These are phyloP conservation scores for Blastobotrys aristatus DNA, from an alignment of 1,139 yeast genomes.

Conservation along the genomic window DNA sequence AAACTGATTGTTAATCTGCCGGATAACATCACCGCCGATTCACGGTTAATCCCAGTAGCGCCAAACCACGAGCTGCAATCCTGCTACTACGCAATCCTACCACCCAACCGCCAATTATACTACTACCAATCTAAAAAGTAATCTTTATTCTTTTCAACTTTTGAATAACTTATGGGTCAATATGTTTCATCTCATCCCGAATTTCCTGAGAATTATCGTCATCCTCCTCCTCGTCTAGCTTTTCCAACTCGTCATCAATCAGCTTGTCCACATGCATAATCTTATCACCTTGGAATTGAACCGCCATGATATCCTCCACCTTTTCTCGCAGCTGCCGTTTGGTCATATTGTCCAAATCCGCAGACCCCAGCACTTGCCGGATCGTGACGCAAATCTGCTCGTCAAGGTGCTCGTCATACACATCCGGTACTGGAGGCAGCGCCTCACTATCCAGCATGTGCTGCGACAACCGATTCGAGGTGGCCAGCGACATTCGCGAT, in stretches of 20 bases:
- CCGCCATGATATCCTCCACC: conserved; percentile 36
- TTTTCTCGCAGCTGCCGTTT: conserved; percentile 35
- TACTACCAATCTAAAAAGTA: background rate
- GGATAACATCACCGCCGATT: background rate
- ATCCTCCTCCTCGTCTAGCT: conserved; percentile 25
- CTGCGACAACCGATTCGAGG: conserved; percentile 6
- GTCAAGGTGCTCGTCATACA: conserved; percentile 24
- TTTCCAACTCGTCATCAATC: conserved; percentile 36
- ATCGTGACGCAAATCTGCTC: conserved; percentile 26
- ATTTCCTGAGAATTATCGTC: conserved; percentile 2
- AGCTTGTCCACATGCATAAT: conserved; percentile 32
- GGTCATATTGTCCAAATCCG: conserved; percentile 37
- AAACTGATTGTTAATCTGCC: background rate
- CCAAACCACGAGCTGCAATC: background rate
- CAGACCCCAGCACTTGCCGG: conserved; percentile 30
- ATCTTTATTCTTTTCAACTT: background rate
- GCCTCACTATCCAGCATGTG: background rate
- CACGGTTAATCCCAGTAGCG: background rate
- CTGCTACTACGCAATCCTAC: background rate
- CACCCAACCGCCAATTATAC: background rate
- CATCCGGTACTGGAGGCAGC: conserved; percentile 7
- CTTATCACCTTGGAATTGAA: conserved; percentile 31
- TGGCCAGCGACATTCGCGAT: conserved; percentile 20
- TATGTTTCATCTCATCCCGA: background rate
- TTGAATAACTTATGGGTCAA: background rate